Evolutionary conservation across 768 basidiomycete species (phyloP).

Genomic region (Boletus rex-veris): DNA sequence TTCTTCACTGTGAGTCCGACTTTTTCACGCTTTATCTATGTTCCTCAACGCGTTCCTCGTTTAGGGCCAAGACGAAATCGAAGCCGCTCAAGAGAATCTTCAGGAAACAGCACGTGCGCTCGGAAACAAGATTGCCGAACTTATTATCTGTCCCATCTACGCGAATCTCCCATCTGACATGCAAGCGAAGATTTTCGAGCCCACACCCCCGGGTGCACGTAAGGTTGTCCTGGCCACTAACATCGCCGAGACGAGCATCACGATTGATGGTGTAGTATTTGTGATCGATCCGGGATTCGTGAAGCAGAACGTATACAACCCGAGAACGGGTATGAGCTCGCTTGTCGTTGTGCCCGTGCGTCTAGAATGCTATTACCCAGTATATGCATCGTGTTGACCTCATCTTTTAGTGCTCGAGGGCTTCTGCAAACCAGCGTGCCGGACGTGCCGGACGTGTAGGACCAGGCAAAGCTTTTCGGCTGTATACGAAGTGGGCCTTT

Average conservation of each 20-base stretch:
- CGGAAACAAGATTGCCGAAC: conserved; percentile 92
- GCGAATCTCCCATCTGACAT: conserved; percentile 99
- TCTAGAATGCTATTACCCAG: conserved; percentile 12
- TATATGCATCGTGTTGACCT: neutral
- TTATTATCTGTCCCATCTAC: conserved; percentile 96
- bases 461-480: conserved; percentile 95
- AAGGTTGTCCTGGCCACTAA: conserved; percentile 99
- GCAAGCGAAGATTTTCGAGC: conserved; percentile 99
- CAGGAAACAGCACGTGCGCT: conserved; percentile 93
- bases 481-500: conserved; percentile 99
- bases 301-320: conserved; percentile 99
- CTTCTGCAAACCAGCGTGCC: conserved; percentile 95
- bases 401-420: conserved; percentile 76
- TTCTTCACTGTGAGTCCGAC: conserved; percentile 77
- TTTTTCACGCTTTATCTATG: neutral
- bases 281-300: conserved; percentile 99
- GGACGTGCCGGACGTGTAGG: conserved; percentile 98
- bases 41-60: conserved; percentile 5
- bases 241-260: conserved; percentile 99
- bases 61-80: conserved; percentile 97
- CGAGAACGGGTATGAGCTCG: conserved; percentile 97
- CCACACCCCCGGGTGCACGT: conserved; percentile 92
- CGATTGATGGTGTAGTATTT: conserved; percentile 98
- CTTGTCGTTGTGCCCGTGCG: conserved; percentile 91
- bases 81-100: conserved; percentile 93